These are phyloP conservation scores for Ulmus americana DNA, from an alignment of 331 rosid species.

Conservation along the genomic window DNA sequence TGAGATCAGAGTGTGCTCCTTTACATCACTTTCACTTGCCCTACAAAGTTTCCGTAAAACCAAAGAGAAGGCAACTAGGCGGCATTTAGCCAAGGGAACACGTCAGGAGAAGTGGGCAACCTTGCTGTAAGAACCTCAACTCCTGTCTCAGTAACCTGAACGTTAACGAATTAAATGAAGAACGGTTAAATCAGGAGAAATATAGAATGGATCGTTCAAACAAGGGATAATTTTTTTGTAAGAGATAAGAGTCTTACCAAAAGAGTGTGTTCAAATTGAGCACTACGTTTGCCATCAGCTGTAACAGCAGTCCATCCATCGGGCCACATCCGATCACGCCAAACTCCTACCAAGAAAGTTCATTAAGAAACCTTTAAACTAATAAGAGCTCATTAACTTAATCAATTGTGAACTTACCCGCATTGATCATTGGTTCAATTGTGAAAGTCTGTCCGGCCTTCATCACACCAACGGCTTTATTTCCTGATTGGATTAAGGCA, in stretches of 20 bases:
- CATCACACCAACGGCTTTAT: constrained; percentile 96
- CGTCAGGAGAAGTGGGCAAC: constrained; percentile 70
- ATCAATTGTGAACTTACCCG: constrained; percentile 40
- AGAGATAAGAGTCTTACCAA: constrained; percentile 46
- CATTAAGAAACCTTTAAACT: not conserved
- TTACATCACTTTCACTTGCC: not conserved
- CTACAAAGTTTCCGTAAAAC: not conserved
- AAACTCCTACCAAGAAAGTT: constrained; percentile 44
- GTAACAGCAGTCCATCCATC: constrained; percentile 92
- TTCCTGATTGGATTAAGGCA: constrained; percentile 60
- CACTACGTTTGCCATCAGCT: constrained; percentile 83
- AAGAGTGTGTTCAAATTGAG: constrained; percentile 94
- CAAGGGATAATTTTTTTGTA: not conserved
- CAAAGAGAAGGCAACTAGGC: constrained; percentile 22
- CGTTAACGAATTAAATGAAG: not conserved
- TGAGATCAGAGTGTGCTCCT: not conserved
- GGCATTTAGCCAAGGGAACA: constrained; percentile 66
- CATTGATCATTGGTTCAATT: constrained; percentile 93
- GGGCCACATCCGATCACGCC: constrained; percentile 97
- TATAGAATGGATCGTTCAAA: not conserved
- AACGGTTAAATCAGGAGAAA: not conserved
- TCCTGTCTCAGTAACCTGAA: constrained; percentile 83
- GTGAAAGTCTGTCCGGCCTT: constrained; percentile 92
- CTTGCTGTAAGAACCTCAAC: constrained; percentile 83
- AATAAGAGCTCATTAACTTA: not conserved